Evolutionary conservation across 1,284 basidiomycete genomes (phyloP).

Genomic region (Gomphus bonarii): DNA sequence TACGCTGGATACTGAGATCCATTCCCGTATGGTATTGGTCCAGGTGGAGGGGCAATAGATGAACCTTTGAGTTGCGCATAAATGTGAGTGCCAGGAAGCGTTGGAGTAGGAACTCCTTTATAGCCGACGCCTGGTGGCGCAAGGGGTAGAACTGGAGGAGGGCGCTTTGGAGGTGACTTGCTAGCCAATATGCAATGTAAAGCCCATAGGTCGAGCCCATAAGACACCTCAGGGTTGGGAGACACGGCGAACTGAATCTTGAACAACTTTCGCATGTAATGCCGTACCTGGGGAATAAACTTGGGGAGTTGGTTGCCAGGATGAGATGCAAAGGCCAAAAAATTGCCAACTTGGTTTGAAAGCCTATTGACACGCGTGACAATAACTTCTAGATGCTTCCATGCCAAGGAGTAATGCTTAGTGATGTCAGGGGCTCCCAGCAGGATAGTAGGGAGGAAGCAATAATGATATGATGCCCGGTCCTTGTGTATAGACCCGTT

Average conservation of each 20-base stretch:
- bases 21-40: not conserved
- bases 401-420: conserved; percentile 63
- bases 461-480: conserved; percentile 65
- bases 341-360: conserved; percentile 63
- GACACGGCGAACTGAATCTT: conserved; percentile 75
- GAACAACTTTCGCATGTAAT: conserved; percentile 79
- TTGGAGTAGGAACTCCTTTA: not conserved
- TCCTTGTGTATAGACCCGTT: conserved; percentile 72
- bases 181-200: conserved; percentile 68
- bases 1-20: not conserved
- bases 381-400: conserved; percentile 65
- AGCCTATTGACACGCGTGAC: conserved; percentile 67
- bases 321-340: conserved; percentile 59
- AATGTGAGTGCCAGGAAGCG: not conserved
- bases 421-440: conserved; percentile 62
- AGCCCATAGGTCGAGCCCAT: conserved; percentile 67
- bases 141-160: conserved; percentile 3
- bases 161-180: conserved; percentile 38
- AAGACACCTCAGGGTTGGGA: conserved; percentile 65
- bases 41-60: not conserved
- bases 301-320: conserved; percentile 57
- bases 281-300: conserved; percentile 68
- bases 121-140: not conserved
- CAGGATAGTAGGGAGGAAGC: conserved; percentile 59
- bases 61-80: not conserved